phyloP scores from a whole-genome alignment of 2,329 filamentous ascomycete species.

The Fusarium staphyleae region DNA sequence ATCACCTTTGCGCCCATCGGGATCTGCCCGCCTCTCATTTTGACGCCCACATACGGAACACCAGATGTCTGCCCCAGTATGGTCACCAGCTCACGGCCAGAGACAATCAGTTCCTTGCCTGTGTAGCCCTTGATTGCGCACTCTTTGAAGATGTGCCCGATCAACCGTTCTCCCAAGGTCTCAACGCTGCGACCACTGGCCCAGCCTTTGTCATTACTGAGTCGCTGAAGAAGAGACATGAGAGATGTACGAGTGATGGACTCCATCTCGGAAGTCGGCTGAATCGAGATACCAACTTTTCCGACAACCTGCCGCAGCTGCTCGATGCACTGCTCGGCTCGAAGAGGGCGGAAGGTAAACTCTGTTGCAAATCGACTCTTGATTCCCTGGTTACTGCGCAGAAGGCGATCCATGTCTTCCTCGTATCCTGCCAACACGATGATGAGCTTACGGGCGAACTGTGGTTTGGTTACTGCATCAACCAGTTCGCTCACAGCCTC shows the following conservation, averaged over 20 bases:
- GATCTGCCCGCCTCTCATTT: constrained; percentile 34
- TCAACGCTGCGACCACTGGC: constrained; percentile 69
- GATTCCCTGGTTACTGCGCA: constrained; percentile 67
- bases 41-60: constrained; percentile 36
- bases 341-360: constrained; percentile 61
- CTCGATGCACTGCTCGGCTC: constrained; percentile 52
- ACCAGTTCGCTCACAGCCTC: constrained; percentile 62
- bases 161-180: constrained; percentile 60
- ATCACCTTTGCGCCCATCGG: constrained; percentile 46
- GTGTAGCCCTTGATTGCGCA: constrained; percentile 45
- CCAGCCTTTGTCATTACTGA: constrained; percentile 60
- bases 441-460: constrained; percentile 65
- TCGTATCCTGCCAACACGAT: constrained; percentile 74
- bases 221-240: constrained; percentile 48
- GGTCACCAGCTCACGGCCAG: constrained; percentile 41
- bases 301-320: constrained; percentile 52
- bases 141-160: constrained; percentile 49
- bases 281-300: constrained; percentile 42
- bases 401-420: constrained; percentile 67
- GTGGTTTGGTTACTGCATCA: constrained; percentile 59
- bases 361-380: constrained; percentile 69
- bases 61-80: constrained; percentile 42
- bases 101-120: constrained; percentile 38
- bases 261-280: constrained; percentile 37
- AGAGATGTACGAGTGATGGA: constrained; percentile 39